Evolutionary conservation across 2,329 filamentous ascomycete species (phyloP).

Genomic region (Chaetomiaceae sp.): DNA sequence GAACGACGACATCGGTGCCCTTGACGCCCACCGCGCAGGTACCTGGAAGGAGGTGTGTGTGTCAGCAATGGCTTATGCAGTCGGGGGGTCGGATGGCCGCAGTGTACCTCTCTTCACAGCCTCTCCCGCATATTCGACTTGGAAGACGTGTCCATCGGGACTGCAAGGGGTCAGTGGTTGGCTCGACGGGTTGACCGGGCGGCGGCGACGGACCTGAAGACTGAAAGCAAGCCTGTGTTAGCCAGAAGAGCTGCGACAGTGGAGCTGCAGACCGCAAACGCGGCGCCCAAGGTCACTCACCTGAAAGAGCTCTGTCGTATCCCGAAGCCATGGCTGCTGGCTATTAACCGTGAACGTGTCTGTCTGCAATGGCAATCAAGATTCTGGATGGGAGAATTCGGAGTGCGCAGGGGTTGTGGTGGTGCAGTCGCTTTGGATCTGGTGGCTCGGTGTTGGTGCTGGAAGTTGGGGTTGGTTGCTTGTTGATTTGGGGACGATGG

Average conservation of each 20-base stretch:
- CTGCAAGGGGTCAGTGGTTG: constrained; percentile 52
- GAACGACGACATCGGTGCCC: constrained; percentile 86
- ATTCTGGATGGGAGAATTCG: constrained; percentile 2
- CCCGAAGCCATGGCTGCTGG: constrained; percentile 68
- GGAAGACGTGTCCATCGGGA: constrained; percentile 98
- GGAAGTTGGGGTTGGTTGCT: not conserved
- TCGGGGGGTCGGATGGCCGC: not conserved
- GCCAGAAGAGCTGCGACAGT: constrained; percentile 23
- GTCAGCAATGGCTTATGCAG: constrained; percentile 17
- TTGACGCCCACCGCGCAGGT: constrained; percentile 98
- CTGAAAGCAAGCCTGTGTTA: constrained; percentile 50
- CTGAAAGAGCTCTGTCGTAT: constrained; percentile 98
- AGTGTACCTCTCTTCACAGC: constrained; percentile 89
- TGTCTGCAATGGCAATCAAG: not conserved
- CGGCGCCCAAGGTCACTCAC: constrained; percentile 49
- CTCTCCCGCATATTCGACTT: constrained; percentile 98
- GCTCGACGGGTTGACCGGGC: not conserved
- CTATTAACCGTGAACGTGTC: not conserved
- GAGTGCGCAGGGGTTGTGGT: not conserved
- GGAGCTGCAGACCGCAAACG: constrained; percentile 9
- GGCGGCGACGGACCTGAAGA: constrained; percentile 66
- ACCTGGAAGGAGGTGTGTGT: constrained; percentile 49
- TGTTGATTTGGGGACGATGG: not conserved
- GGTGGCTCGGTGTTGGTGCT: not conserved
- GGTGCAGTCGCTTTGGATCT: not conserved